Percentiles rank a stretch among this genome's conserved stretches.
Conservation (phyloP, 2,329 filamentous ascomycete genomes). For the Microcyclosporella mali region DNA sequence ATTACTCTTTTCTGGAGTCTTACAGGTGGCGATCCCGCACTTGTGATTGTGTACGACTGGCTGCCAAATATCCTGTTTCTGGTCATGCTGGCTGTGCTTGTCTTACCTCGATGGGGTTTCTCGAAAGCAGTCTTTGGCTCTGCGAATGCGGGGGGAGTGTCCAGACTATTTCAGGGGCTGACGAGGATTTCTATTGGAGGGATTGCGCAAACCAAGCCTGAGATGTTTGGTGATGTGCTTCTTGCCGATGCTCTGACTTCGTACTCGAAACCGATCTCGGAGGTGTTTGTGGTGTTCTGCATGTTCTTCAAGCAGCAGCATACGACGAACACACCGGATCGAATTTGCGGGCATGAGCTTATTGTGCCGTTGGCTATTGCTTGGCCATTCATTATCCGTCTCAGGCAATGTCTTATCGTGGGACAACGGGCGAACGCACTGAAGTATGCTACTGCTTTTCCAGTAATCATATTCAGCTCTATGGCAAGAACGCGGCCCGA, state of each 20-base stretch:
- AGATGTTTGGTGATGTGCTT: slow-evolving; percentile 90
- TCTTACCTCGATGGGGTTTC: slow-evolving; percentile 49
- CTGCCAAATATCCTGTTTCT: slow-evolving; percentile 77
- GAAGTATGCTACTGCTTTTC: slow-evolving; percentile 92
- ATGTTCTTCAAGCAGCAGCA: slow-evolving; percentile 70
- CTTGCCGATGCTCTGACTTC: slow-evolving; percentile 91
- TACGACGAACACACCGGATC: slow-evolving; percentile 73
- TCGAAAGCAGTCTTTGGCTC: slow-evolving; percentile 12
- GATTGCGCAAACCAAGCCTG: slow-evolving; percentile 76
- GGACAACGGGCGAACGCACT: slow-evolving; percentile 79
- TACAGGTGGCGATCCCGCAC: slow-evolving; percentile 60
- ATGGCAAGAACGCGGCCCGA: slow-evolving; percentile 16
- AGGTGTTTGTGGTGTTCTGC: slow-evolving; percentile 81
- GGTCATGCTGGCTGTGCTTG: slow-evolving; percentile 60
- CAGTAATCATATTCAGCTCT: slow-evolving; percentile 66
- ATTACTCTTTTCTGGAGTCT: slow-evolving; percentile 77
- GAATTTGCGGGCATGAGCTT: slow-evolving; percentile 70
- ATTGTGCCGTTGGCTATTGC: slow-evolving; percentile 80
- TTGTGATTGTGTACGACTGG: slow-evolving; percentile 72
- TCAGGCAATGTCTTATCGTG: slow-evolving; percentile 89
- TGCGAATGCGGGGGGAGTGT: slow-evolving; percentile 52
- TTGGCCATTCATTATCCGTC: slow-evolving; percentile 74
- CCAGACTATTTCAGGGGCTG: slow-evolving; percentile 68
- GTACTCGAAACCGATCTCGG: slow-evolving; percentile 86
- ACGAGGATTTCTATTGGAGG: slow-evolving; percentile 77